These are phyloP conservation scores for Lotmaria passim DNA, from an alignment of 208 protist species.

Conservation along the genomic window DNA sequence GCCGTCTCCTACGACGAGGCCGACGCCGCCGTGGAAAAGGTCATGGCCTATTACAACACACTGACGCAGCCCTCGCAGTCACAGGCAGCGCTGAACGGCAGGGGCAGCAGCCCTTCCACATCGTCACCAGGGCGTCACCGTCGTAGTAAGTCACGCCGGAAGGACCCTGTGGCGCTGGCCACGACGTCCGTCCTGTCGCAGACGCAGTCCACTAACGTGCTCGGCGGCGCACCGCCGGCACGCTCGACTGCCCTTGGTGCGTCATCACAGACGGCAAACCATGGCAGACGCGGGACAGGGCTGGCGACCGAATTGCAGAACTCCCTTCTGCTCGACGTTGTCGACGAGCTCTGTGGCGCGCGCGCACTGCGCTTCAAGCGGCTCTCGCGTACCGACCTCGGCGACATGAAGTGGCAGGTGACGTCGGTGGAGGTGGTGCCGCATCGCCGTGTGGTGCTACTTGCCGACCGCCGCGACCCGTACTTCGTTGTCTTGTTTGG, in stretches of 20 bases:
- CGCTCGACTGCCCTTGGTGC: neutral
- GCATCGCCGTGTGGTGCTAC: conserved; percentile 48
- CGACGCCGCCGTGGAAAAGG: conserved; percentile 27
- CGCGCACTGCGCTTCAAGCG: conserved; percentile 46
- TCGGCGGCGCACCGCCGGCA: neutral
- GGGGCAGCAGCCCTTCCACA: neutral
- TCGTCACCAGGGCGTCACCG: neutral
- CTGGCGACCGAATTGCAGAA: conserved; percentile 44
- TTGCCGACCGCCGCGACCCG: conserved; percentile 53
- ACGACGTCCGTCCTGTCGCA: conserved; percentile 29
- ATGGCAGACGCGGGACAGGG: conserved; percentile 19
- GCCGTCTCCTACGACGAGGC: conserved; percentile 37
- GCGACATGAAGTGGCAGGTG: conserved; percentile 38
- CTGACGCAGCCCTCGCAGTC: conserved; percentile 39
- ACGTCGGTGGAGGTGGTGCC: conserved; percentile 46
- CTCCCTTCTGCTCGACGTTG: conserved; percentile 53
- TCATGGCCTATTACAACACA: conserved; percentile 30
- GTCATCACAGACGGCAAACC: neutral
- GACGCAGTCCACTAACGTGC: neutral
- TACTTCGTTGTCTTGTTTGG: conserved; percentile 50
- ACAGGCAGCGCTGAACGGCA: neutral
- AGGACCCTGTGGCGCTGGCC: neutral
- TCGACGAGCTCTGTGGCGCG: conserved; percentile 43
- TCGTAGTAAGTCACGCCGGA: neutral
- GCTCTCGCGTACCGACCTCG: conserved; percentile 38